These are phyloP conservation scores for Tulasnella calospora DNA, from an alignment of 768 basidiomycete species.

Conservation along the genomic window DNA sequence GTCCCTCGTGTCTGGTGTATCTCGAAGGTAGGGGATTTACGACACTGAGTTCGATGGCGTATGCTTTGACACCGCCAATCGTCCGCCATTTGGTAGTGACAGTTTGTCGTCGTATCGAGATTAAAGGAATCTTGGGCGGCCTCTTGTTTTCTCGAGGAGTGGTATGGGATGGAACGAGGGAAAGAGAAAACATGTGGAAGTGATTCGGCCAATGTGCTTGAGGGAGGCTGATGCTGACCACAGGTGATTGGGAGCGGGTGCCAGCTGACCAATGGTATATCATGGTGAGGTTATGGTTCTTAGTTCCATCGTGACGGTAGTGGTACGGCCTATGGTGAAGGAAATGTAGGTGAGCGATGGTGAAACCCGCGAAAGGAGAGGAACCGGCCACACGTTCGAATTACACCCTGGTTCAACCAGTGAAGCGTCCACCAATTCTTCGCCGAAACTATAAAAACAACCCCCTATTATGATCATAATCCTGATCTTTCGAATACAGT, in stretches of 20 bases:
- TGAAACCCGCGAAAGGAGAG: neutral
- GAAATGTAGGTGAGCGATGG: neutral
- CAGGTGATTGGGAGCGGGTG: constrained; percentile 38
- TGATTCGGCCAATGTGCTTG: constrained; percentile 35
- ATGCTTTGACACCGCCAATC: constrained; percentile 26
- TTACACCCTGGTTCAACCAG: constrained; percentile 31
- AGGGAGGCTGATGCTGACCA: constrained; percentile 48
- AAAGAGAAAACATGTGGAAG: constrained; percentile 33
- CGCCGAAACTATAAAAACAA: neutral
- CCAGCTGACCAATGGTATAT: constrained; percentile 31
- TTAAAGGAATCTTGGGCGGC: neutral
- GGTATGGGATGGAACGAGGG: constrained; percentile 25
- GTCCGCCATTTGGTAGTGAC: constrained; percentile 27
- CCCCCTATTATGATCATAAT: neutral
- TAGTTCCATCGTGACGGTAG: neutral
- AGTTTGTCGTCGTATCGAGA: constrained; percentile 15
- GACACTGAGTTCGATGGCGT: constrained; percentile 46
- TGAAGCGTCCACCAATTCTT: constrained; percentile 30
- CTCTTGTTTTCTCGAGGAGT: neutral
- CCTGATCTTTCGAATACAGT: neutral
- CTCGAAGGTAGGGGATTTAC: constrained; percentile 47
- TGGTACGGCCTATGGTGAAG: constrained; percentile 30
- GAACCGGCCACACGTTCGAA: constrained; percentile 25
- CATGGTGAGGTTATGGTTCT: constrained; percentile 31
- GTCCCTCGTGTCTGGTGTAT: constrained; percentile 15